Evolutionary conservation across 306 rosid species (phyloP), one percentile per base, ranked within the genome.

Genomic region (Vigna hirtella): DNA sequence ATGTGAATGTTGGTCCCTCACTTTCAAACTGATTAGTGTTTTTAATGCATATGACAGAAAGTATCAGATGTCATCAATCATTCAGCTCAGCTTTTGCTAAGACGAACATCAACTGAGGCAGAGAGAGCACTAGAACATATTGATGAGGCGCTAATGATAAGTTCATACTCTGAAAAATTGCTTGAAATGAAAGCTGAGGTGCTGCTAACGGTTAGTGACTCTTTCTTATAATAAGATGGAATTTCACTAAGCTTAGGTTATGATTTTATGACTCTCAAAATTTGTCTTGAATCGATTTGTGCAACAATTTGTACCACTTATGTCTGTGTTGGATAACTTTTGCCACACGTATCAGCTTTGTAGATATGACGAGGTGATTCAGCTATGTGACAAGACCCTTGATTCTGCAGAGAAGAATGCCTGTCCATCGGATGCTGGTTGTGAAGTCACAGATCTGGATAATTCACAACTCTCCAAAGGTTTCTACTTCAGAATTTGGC

Each of bases 141-240:
- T 78, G 84, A 87, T 14, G 94, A 91, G 83, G 97, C 91, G 3
- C 76, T 93, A 88, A 66, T 61, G 43, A 89, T 90, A 64, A 88
- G 99, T 82, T 79, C 90, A 22, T 74, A 57, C 89, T 91, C 94
- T 15, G 99, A 95, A 84, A 85, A 85, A 24, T 89, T 95, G 82
- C 86, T 88, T 63, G 99, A 95, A 90, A 85, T 91, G 98, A 95
- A 95, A 86, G 98, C 96, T 16, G 91, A 90, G 79, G 91, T 93
- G 61, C 91, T 95, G 77, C 88, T 85, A 81, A 74, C 66, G 96
- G 99, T 95, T 68, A 77, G 93, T 78, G 63, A 56, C 77, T 73
- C 83, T 56, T 73, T 72, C 79, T 70, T 74, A n/a, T 58, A 66
- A 50, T 78, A n/a, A 55, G 71, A 68, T 47, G 22, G 66, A 82